Evolutionary conservation across 306 rosid species (phyloP).

Genomic region (Malus asiatica): DNA sequence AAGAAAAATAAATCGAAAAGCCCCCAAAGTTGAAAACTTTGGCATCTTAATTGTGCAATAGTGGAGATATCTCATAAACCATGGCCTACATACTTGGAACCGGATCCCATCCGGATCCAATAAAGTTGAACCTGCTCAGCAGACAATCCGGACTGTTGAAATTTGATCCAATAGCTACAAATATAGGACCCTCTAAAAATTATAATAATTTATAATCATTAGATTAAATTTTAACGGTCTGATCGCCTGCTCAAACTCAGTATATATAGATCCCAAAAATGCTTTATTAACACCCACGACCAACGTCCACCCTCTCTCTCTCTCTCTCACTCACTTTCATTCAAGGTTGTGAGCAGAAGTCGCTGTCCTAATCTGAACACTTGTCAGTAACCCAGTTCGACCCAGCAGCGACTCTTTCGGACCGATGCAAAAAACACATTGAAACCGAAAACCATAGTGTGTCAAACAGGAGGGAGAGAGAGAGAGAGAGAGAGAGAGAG

Average conservation of each 20-base stretch:
- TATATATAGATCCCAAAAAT: not conserved
- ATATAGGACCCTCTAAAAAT: no score
- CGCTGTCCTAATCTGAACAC: conserved; percentile 36
- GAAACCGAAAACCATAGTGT: not conserved
- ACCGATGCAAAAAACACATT: not conserved
- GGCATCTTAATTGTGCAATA: not conserved
- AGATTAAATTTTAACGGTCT: no score
- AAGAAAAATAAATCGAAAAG: not conserved
- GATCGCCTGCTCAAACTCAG: no score
- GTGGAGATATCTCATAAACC: not conserved
- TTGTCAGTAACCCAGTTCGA: conserved; percentile 23
- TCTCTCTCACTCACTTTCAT: not conserved
- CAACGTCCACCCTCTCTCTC: not conserved
- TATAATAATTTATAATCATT: no score
- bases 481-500: no score
- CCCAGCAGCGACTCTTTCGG: conserved; percentile 23
- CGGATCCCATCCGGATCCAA: no score
- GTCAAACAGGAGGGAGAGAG: not conserved
- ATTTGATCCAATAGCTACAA: no score
- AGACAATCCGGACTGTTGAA: no score
- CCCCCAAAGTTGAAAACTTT: not conserved
- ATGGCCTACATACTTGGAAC: not conserved
- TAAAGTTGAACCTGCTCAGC: no score
- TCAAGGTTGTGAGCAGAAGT: conserved; percentile 51
- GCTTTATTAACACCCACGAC: not conserved